phyloP scores from a whole-genome alignment of 352 stramenopile species.

The Globisporangium nunn region DNA sequence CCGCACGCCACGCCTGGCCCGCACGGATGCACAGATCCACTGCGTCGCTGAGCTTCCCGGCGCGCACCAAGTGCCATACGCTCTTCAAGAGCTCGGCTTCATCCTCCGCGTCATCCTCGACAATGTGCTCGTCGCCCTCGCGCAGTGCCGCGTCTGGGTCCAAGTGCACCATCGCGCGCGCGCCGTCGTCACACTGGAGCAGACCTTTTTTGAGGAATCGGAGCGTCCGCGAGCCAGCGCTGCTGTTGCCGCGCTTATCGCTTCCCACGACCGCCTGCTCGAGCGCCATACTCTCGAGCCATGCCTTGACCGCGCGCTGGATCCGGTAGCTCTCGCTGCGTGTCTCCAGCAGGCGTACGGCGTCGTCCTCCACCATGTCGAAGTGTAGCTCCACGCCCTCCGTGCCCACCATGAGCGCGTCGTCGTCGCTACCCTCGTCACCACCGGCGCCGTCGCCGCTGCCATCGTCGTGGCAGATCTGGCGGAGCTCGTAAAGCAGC shows the following conservation, averaged over 20 bases:
- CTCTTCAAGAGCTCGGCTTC: slow-evolving; percentile 70
- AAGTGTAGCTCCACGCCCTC: slow-evolving; percentile 45
- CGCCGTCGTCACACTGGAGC: slow-evolving; percentile 7
- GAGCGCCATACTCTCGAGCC: slow-evolving; percentile 77
- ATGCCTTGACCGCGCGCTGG: slow-evolving; percentile 61
- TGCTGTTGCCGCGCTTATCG: slow-evolving; percentile 29
- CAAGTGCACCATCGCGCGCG: slow-evolving; percentile 29
- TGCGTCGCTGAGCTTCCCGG: slow-evolving; percentile 53
- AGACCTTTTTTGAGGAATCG: slow-evolving; percentile 50
- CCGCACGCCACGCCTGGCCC: slow-evolving; percentile 72
- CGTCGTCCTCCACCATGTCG: slow-evolving; percentile 78
- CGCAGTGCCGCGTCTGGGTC: slow-evolving; percentile 68
- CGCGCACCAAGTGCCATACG: slow-evolving; percentile 69
- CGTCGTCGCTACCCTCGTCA: slow-evolving; percentile 18
- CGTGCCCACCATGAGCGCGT: slow-evolving; percentile 23
- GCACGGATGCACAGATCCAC: slow-evolving; percentile 68
- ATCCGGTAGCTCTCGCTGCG: slow-evolving; percentile 62
- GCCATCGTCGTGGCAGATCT: slow-evolving; percentile 35
- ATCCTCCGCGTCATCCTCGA: slow-evolving; percentile 76
- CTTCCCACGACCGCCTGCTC: slow-evolving; percentile 55
- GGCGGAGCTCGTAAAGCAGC: slow-evolving; percentile 62
- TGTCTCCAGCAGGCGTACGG: slow-evolving; percentile 48
- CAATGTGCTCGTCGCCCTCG: slow-evolving; percentile 50
- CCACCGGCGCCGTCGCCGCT: slow-evolving; percentile 19
- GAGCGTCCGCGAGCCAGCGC: slow-evolving; percentile 48